These are phyloP conservation scores for Fusarium pseudograminearum DNA, from an alignment of 2,329 filamentous ascomycete species.

Conservation along the genomic window DNA sequence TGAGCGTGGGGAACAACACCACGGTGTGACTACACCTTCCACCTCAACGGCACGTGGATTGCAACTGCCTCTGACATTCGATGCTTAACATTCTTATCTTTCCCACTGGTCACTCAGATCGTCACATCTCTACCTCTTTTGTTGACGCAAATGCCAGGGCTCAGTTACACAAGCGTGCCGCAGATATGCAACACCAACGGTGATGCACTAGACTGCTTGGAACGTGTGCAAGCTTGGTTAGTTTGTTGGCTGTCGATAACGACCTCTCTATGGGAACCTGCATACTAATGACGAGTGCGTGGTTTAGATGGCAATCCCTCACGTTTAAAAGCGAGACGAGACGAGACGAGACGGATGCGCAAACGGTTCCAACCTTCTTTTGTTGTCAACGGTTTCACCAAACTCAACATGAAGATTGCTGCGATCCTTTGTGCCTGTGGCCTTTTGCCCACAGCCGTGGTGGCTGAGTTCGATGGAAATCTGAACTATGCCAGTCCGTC, in stretches of 20 bases:
- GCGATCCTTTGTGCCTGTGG: conserved; percentile 4
- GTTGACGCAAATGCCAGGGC: conserved; percentile 10
- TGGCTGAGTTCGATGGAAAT: conserved; percentile 57
- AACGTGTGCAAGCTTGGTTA: conserved; percentile 24
- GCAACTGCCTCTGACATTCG: conserved; percentile 22
- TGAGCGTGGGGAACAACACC: conserved; percentile 6
- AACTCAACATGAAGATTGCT: conserved; percentile 20
- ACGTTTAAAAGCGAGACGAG: conserved; percentile 15
- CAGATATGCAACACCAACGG: not conserved
- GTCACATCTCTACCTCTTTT: conserved; percentile 32
- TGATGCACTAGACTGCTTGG: conserved; percentile 21
- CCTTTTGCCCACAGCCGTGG: conserved; percentile 14
- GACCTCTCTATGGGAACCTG: not conserved
- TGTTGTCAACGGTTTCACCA: not conserved
- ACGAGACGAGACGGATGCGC: not conserved
- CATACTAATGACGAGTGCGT: not conserved
- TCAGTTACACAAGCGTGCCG: not conserved
- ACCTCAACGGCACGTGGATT: conserved; percentile 25
- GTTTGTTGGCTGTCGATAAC: conserved; percentile 22
- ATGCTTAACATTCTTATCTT: conserved; percentile 30
- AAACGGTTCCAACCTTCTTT: not conserved
- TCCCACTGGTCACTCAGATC: conserved; percentile 13
- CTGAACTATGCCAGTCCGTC: conserved; percentile 77
- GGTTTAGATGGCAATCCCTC: not conserved
- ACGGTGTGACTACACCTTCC: conserved; percentile 14